phyloP scores from a whole-genome alignment of 2,329 filamentous ascomycete genomes.

The Xylariaceae sp. region DNA sequence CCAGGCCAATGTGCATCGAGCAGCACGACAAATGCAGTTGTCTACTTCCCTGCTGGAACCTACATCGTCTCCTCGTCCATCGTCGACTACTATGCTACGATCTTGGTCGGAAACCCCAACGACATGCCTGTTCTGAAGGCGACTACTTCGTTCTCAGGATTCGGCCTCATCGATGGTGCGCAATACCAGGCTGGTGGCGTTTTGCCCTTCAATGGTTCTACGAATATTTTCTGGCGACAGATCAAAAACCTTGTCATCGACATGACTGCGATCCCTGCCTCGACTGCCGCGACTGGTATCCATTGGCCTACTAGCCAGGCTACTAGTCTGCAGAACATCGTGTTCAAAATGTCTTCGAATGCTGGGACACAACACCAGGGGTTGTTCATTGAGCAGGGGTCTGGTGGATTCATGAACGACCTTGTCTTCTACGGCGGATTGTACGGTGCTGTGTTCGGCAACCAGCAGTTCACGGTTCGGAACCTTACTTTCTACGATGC shows the following conservation, averaged over 20 bases:
- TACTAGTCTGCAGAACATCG: constrained; percentile 55
- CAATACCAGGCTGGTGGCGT: constrained; percentile 38
- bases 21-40: constrained; percentile 17
- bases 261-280: constrained; percentile 45
- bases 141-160: constrained; percentile 42
- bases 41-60: constrained; percentile 19
- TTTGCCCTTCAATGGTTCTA: constrained; percentile 45
- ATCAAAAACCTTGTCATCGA: constrained; percentile 56
- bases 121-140: constrained; percentile 52
- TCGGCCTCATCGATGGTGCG: constrained; percentile 47
- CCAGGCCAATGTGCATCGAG: constrained; percentile 11
- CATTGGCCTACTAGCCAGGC: constrained; percentile 68
- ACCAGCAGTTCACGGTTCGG: constrained; percentile 64
- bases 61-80: constrained; percentile 47
- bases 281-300: constrained; percentile 48
- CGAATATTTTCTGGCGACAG: constrained; percentile 58
- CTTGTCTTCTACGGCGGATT: constrained; percentile 69
- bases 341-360: constrained; percentile 47
- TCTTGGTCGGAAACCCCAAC: constrained; percentile 49
- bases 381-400: constrained; percentile 60
- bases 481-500: constrained; percentile 65
- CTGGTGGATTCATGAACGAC: constrained; percentile 65
- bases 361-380: constrained; percentile 50
- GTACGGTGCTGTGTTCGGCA: constrained; percentile 58
- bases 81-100: constrained; percentile 73